Conservation (phyloP, 768 basidiomycete genomes). For the Amanita polypyramis region DNA sequence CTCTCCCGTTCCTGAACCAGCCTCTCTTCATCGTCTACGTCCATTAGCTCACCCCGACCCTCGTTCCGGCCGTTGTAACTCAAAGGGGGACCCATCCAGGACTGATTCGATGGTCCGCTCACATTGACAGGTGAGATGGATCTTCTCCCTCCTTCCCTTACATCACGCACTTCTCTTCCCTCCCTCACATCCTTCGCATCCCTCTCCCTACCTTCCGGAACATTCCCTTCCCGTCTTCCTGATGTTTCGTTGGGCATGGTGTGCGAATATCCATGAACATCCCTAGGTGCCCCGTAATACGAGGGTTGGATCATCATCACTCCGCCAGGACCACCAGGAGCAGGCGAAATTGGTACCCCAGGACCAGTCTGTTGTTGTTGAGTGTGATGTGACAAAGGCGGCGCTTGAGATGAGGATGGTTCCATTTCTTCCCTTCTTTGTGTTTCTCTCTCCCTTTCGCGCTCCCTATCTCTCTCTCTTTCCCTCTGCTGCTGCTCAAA, state of each 20-base stretch:
- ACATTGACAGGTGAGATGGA: slow-evolving; percentile 29
- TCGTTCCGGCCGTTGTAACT: slow-evolving; percentile 11
- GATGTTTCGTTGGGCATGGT: background rate
- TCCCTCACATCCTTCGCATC: slow-evolving; percentile 8
- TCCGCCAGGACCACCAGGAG: background rate
- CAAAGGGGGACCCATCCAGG: slow-evolving; percentile 25
- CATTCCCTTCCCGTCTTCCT: slow-evolving; percentile 1
- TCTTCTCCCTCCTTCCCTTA: slow-evolving; percentile 14
- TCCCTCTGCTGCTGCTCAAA: slow-evolving; percentile 1
- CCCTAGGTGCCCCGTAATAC: slow-evolving; percentile 1
- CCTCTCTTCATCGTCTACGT: slow-evolving; percentile 24
- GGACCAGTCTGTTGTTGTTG: slow-evolving; percentile 3
- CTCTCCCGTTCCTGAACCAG: slow-evolving; percentile 19
- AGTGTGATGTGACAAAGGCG: background rate
- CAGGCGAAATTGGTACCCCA: background rate
- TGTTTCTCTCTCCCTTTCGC: background rate
- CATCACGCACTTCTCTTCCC: slow-evolving; percentile 11
- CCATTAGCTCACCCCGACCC: slow-evolving; percentile 19
- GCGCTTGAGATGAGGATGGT: slow-evolving; percentile 10
- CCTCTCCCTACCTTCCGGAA: slow-evolving; percentile 10
- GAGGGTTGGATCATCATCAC: background rate
- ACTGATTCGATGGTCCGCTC: slow-evolving; percentile 14
- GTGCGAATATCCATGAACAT: background rate
- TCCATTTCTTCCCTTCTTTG: slow-evolving; percentile 1
- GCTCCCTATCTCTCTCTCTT: background rate